Evolutionary conservation across 176 grass and related monocot species (phyloP), one percentile per base, ranked within the genome.

Genomic region (Cymbopogon citratus): DNA sequence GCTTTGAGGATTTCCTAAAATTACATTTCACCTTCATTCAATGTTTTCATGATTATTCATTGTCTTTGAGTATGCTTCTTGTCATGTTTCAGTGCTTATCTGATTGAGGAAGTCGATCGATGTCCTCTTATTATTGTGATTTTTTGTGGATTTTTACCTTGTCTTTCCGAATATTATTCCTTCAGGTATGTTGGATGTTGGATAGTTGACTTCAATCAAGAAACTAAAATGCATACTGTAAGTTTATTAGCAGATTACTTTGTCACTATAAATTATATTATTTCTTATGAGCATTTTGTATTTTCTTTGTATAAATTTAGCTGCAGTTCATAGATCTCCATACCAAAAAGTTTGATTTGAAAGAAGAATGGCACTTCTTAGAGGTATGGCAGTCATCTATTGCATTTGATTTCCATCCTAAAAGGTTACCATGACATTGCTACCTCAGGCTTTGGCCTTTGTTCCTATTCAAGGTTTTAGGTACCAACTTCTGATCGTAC

Each of bases 321-420:
- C 89, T 98, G 74, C 88, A 89, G 82, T 92, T 87, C 89, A 48
- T 31, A n/a, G 92, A 91, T 81, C 45, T 68, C 80, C 79, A 79
- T 79, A 67, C 76, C 38, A 90, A 94, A 82, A 81, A 82, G 24
- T 74, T 98, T 77, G 72, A 98, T 85, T 54, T 98, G 85, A 82
- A 41, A 81, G 79, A 89, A 87, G 86, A 87, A 66, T 98, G 95
- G 95, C 79, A 85, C 29, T 98, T 98, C 66, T 33, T 33, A 33
- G 31, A 33, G 31, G 31, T 33, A 33, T 33, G 31, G 31, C 31
- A 33, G 31, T 33, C 31, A 33, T 33, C 3, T 33, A 33, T 33
- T 33, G 31, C 31, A 2, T 33, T 33, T 33, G 31, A 3, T 33
- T 33, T 33, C 31, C 2, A 33, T 2, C 31, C 31, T 33, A 3